These are phyloP conservation scores for Trichoderma brevicompactum DNA, from an alignment of 2,329 filamentous ascomycete genomes.

Conservation along the genomic window DNA sequence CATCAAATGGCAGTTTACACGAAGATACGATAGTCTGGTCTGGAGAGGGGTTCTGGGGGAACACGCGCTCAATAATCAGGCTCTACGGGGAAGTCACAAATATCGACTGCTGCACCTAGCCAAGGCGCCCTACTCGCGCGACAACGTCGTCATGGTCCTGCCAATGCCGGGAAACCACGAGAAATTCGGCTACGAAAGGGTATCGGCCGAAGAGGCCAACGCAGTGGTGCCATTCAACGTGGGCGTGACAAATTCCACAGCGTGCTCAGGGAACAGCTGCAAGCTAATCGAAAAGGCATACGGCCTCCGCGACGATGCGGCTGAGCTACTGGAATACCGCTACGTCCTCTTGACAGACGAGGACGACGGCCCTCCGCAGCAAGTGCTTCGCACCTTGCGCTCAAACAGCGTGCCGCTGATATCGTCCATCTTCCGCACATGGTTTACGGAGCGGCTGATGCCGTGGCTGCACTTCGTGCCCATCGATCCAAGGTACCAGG, in stretches of 20 bases:
- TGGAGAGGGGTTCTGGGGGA: conserved; percentile 75
- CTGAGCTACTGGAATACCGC: conserved; percentile 64
- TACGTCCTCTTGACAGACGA: conserved; percentile 76
- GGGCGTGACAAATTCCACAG: conserved; percentile 61
- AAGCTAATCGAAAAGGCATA: conserved; percentile 40
- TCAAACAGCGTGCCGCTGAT: conserved; percentile 72
- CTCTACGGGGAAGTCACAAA: conserved; percentile 70
- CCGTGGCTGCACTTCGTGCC: conserved; percentile 85
- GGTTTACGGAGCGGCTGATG: conserved; percentile 74
- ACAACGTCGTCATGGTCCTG: conserved; percentile 61
- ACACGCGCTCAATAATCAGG: conserved; percentile 53
- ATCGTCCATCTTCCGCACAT: conserved; percentile 74
- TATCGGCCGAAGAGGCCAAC: conserved; percentile 59
- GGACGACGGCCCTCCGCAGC: conserved; percentile 64
- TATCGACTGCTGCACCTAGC: conserved; percentile 72
- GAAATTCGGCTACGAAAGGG: conserved; percentile 59
- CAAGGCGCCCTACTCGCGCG: conserved; percentile 58
- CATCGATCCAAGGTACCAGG: conserved; percentile 73
- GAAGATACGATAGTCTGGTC: conserved; percentile 69
- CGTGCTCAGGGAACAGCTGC: conserved; percentile 55
- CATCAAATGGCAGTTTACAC: conserved; percentile 53
- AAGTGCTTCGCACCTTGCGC: conserved; percentile 66
- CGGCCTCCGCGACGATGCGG: conserved; percentile 44
- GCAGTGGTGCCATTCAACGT: conserved; percentile 58
- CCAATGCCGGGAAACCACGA: conserved; percentile 45